These are phyloP conservation scores for Arachis hypogaea DNA, from an alignment of 306 rosid species.

Conservation along the genomic window DNA sequence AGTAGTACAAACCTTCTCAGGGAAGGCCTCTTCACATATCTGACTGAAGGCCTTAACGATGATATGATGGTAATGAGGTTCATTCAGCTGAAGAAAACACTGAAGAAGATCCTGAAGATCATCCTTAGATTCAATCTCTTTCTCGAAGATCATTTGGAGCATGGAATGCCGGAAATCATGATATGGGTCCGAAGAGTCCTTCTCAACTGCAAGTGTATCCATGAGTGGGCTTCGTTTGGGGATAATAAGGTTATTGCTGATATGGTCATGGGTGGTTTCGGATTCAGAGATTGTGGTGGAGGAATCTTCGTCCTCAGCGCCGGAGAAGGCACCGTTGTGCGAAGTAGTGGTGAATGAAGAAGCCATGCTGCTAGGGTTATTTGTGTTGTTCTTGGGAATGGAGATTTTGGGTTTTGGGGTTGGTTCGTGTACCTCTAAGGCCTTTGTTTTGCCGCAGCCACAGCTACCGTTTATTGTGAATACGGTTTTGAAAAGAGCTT, in stretches of 20 bases:
- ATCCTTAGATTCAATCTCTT: conserved; percentile 49
- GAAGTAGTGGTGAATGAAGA: conserved; percentile 58
- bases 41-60: conserved; percentile 52
- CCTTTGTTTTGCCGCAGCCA: conserved; percentile 48
- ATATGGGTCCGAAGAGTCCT: conserved; percentile 60
- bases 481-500: conserved; percentile 41
- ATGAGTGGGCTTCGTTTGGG: conserved; percentile 38
- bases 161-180: conserved; percentile 62
- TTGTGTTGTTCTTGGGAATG: neutral
- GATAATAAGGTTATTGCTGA: neutral
- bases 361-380: conserved; percentile 6
- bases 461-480: conserved; percentile 50
- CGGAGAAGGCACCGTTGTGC: conserved; percentile 25
- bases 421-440: conserved; percentile 51
- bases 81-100: conserved; percentile 62
- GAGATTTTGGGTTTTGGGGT: conserved; percentile 39
- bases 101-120: conserved; percentile 61
- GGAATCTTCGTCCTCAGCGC: conserved; percentile 39
- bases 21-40: conserved; percentile 53
- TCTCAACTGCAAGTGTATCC: conserved; percentile 58
- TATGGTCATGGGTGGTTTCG: neutral
- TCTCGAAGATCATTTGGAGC: conserved; percentile 74
- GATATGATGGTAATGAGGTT: conserved; percentile 42
- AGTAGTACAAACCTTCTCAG: conserved; percentile 27
- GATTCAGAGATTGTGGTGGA: conserved; percentile 47